Base-by-base conservation (phyloP, 352 stramenopile species). In the Pythium sp. region DNA sequence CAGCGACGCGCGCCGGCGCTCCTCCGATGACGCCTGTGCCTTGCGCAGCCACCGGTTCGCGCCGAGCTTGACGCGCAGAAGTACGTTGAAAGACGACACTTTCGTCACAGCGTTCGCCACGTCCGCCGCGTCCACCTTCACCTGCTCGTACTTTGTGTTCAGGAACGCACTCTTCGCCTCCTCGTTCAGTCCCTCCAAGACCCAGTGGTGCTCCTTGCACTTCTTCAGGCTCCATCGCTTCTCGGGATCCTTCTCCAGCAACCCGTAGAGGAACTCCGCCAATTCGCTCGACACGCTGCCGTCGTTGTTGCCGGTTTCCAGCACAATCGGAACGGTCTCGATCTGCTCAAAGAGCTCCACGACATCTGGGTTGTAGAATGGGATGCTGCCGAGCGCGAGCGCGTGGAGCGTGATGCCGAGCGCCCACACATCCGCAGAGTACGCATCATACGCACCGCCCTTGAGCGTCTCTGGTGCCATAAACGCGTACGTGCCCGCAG, bases 351-450 rank as follows among this genome's bases (percentile, higher is more conserved):
- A 95, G 9, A 95, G 82, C 64, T 81, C 76, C 55, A 91, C 75
- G n/a, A 93, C 84, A 62, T 95, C 86, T 41, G 80, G 72, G 54
- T 92, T 72, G 73, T 90, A 93, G 72, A 94, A 97, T 49, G 91
- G 91, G 53, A 97, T 90, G 49, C 67, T 78, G 36, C 89, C 89
- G 68, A 95, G 91, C 3, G 80, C 77, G 51, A 96, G 70, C 24
- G 87, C 88, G 67, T 97, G 88, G 32, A 97, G 63, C 34, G 87
- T 96, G 65, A 96, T 81, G 41, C 89, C 91, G 2, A 96, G 75
- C 15, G 91, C 88, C 91, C 91, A 97, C 18, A 97, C 78, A 55
- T 97, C 91, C 15, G 89, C 91, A 14, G 84, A 75, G 72, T 90
- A 95, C 9, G 89, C 90, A 43, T 79, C 87, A 74, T 91, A 96